Base-by-base conservation (phyloP, 1,139 yeast species). In the Geotrichum restrictum region DNA sequence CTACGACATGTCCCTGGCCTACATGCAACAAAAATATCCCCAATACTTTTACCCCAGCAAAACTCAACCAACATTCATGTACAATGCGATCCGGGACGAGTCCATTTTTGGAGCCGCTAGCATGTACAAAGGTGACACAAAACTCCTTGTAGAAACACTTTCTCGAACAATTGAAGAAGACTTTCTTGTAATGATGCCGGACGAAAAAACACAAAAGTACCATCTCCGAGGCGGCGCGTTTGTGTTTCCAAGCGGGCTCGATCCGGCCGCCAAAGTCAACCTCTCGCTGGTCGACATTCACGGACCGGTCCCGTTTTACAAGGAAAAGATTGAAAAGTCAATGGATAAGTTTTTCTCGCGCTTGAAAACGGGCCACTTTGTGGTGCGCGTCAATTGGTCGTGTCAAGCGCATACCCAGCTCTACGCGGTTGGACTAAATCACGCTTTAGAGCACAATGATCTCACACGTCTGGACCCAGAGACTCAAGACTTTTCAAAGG, bases 221-320 rank as follows among this genome's bases (percentile, higher is more conserved):
- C 74, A 74, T 54, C 74, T 83, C 62, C 78, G 84, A 56, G 86
- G 80, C 0, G 88, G 87, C 0, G 71, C 81, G 0, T 78, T 83
- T 63, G 82, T 81, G 2, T 85, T 84, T 69, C 89, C 94, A 0
- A 82, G 86, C 3, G 94, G 93, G 0, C 85, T 86, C 64, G 78
- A 82, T 59, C 93, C 93, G 1, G 62, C 65, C 3, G 75, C 71
- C 38, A 76, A 84, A 53, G 74, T 83, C 61, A 74, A 67, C 56
- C 57, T 57, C 33, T 60, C 65, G 16, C 63, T 70, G 27, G 55
- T 60, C 18, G 71, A 65, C 34, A 76, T 83, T 44, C 88, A 83
- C 59, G 76, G 69, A 16, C 88, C 88, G 0, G 82, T 83, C 21
- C 88, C 88, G 0, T 77, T 78, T 13, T 83, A 83, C 62, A 72